These are phyloP conservation scores for Lachnellula suecica DNA, from an alignment of 2,329 filamentous ascomycete genomes.

Conservation along the genomic window DNA sequence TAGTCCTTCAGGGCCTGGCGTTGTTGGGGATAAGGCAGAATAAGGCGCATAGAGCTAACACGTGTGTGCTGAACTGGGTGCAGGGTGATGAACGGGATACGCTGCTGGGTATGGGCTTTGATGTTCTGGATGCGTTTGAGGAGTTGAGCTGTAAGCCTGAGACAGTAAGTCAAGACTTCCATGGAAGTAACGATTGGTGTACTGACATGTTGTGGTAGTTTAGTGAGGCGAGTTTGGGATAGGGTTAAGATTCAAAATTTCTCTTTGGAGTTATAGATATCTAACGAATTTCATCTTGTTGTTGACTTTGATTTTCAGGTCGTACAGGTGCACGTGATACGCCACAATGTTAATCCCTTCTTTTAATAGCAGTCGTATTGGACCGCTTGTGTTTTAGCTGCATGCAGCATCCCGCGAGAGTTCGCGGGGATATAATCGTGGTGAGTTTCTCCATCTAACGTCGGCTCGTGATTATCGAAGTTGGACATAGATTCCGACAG, in stretches of 20 bases:
- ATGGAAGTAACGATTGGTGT: neutral
- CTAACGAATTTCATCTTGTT: too few species aligned
- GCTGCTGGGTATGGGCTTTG: constrained; percentile 77
- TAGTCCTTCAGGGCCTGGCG: constrained; percentile 63
- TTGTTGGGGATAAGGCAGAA: constrained; percentile 65
- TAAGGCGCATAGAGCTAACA: constrained; percentile 60
- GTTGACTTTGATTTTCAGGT: too few species aligned
- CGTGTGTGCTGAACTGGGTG: constrained; percentile 52
- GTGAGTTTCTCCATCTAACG: too few species aligned
- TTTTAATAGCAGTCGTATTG: too few species aligned
- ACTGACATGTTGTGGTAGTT: constrained; percentile 5
- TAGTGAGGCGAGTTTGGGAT: constrained; percentile 12
- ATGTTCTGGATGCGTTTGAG: constrained; percentile 76
- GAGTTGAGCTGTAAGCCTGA: constrained; percentile 69
- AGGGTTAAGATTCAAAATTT: neutral
- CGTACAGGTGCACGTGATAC: too few species aligned
- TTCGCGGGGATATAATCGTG: too few species aligned
- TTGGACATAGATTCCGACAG: too few species aligned
- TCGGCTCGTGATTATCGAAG: too few species aligned
- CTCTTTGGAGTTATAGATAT: neutral
- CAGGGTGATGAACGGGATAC: constrained; percentile 50
- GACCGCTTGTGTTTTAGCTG: too few species aligned
- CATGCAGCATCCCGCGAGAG: too few species aligned
- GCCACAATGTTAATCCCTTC: too few species aligned
- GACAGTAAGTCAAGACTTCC: constrained; percentile 40